Evolutionary conservation across 176 grass and related monocot genomes (phyloP).

Genomic region (Oropetium thomaeum): DNA sequence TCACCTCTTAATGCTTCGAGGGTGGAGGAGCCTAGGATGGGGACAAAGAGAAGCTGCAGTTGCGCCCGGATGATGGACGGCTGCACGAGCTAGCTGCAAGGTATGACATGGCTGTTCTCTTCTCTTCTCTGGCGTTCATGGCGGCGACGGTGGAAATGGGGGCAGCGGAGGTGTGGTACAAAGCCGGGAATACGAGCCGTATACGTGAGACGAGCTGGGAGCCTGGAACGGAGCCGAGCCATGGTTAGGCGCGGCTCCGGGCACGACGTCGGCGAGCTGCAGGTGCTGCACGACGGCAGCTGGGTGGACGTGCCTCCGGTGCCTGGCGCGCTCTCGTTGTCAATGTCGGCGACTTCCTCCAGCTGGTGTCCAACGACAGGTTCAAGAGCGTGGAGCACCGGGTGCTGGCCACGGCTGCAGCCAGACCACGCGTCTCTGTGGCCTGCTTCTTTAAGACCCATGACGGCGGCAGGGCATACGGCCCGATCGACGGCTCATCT

Average conservation of each 20-base stretch:
- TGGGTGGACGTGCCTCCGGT: background rate
- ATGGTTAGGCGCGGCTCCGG: slow-evolving; percentile 44
- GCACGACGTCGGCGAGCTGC: slow-evolving; percentile 43
- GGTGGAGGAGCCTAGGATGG: no score
- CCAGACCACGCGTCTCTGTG: slow-evolving; percentile 42
- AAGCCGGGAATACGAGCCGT: no score
- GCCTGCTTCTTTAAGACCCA: background rate
- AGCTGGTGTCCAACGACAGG: slow-evolving; percentile 50
- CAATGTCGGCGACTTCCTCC: slow-evolving; percentile 52
- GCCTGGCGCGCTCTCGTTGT: slow-evolving; percentile 40
- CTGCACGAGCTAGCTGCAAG: no score
- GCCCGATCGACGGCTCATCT: background rate
- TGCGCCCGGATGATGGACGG: no score
- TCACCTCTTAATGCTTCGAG: no score
- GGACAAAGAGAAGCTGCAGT: no score
- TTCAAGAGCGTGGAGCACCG: slow-evolving; percentile 55
- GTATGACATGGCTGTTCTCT: no score
- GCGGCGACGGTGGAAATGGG: no score
- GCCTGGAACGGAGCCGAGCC: no score
- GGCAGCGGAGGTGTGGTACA: no score
- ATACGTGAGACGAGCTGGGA: no score
- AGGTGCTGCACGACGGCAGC: slow-evolving; percentile 23
- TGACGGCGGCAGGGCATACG: background rate
- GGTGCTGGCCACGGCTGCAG: slow-evolving; percentile 32
- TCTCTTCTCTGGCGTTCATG: no score